Evolutionary conservation across 768 basidiomycete species (phyloP), one percentile per base, ranked within the genome.

Genomic region (Naganishia onofrii): DNA sequence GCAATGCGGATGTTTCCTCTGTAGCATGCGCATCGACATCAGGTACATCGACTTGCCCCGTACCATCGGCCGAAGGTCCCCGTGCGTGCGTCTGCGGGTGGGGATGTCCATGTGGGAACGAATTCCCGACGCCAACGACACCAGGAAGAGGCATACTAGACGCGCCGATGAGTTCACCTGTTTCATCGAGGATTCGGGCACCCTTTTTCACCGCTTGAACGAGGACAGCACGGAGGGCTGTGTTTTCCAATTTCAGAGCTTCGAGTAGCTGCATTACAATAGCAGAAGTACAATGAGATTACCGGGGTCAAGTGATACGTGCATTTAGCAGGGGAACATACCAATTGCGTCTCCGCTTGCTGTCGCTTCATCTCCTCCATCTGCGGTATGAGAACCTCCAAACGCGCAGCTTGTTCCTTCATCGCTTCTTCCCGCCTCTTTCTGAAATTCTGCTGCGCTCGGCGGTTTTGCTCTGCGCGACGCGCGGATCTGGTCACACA

Each of bases 401-500:
- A 46, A 34, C 60, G 36, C 60, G 60, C 60, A 34, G 38, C 60
- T 29, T 63, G 60, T 42, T 75, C 69, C 54, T 76, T 76, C 72
- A 79, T 78, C 56, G 71, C 65, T 71, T 79, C 78, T 55, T 96
- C 93, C 75, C 93, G 84, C 34, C 93, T 87, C 79, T 94, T 90
- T 71, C 93, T 83, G 80, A 94, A 96, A 1, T 92, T 92, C 44
- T 92, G 85, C 82, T 96, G 93, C 0, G 93, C 93, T 80, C 93
- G 93, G 75, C 93, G 85, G 80, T 96, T 96, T 83, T 96, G 93
- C 76, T 94, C 93, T 48, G 93, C 93, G 10, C 93, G 87, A 77
- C 92, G 93, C 3, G 66, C 34, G 19, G 55, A 46, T 51, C 68
- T 69, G 56, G 28, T 2, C 23, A 26, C 15, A 8, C 19, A 17